Evolutionary conservation across 2,329 filamentous ascomycete genomes (phyloP), one percentile per base, ranked within the genome.

Genomic region (Dendryphion nanum): DNA sequence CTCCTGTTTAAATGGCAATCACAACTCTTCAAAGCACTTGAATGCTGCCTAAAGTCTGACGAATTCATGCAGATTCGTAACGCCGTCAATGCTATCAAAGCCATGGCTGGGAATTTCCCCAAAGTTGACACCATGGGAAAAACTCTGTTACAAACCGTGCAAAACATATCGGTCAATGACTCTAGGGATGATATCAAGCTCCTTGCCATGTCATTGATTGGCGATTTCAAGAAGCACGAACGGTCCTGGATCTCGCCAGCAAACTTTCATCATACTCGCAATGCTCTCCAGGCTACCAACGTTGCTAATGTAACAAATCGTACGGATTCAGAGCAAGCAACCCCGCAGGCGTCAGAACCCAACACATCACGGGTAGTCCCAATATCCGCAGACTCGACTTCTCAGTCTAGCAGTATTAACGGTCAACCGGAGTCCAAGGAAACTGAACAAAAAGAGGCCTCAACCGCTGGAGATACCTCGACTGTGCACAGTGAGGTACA

Each of bases 41-140:
- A 89, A 61, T 78, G 78, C 24, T 96, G 91, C 61, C 75, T 98
- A 32, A 81, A 81, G 14, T 84, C 85, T 18, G 82, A 80, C 20
- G 91, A 97, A 66, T 98, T 93, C 79, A 96, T 96, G 85, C 90
- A 96, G 64, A 95, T 97, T 60, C 83, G 91, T 38, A 98, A 98
- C 61, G 89, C 89, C 30, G 94, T 97, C 50, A 93, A 86, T 41
- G 77, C 97, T 4, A 74, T 98, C 42, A 94, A 93, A 61, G 78
- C 81, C 8, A 76, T 95, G 33, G 78, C 88, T 17, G 82, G 89
- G 35, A 78, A 82, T 55, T 98, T 95, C 74, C 94, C 93, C 4
- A 85, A 83, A 13, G 81, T 97, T 41, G 89, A 95, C 57, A 93
- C 89, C 64, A 91, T 95, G 76, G 93, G 88, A 21, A 75, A 78